phyloP scores from a whole-genome alignment of 1,284 basidiomycete genomes.

The Naganishia sp. region DNA sequence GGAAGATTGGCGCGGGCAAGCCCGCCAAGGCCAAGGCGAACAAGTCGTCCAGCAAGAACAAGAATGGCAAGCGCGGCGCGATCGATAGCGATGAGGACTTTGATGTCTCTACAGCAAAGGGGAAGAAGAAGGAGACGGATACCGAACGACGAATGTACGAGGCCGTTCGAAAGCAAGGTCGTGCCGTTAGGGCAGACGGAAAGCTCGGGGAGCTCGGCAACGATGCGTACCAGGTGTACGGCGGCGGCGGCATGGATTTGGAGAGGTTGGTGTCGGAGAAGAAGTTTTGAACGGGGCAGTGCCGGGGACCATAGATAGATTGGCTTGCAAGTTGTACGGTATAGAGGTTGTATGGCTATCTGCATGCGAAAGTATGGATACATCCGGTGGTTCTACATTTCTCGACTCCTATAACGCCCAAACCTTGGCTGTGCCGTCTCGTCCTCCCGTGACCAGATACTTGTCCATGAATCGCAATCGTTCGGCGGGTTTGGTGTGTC shows the following conservation, averaged over 20 bases:
- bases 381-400: background rate
- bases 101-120: constrained; percentile 46
- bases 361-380: constrained; percentile 8
- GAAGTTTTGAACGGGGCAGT: background rate
- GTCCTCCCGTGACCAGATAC: constrained; percentile 87
- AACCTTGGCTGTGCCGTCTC: constrained; percentile 85
- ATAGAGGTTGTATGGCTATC: constrained; percentile 5
- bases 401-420: constrained; percentile 74
- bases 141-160: constrained; percentile 84
- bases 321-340: constrained; percentile 9
- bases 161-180: constrained; percentile 80
- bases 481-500: constrained; percentile 88
- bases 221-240: constrained; percentile 71
- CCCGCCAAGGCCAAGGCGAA: constrained; percentile 43
- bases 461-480: constrained; percentile 92
- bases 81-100: constrained; percentile 48
- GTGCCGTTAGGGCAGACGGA: constrained; percentile 75
- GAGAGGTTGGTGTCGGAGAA: constrained; percentile 61
- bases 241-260: constrained; percentile 61
- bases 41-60: constrained; percentile 56
- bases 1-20: constrained; percentile 56
- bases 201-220: constrained; percentile 66
- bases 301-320: constrained; percentile 2
- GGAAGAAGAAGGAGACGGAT: constrained; percentile 56
- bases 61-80: constrained; percentile 41